Conservation (phyloP, 2,329 filamentous ascomycete genomes). For the Colletotrichum incanum region DNA sequence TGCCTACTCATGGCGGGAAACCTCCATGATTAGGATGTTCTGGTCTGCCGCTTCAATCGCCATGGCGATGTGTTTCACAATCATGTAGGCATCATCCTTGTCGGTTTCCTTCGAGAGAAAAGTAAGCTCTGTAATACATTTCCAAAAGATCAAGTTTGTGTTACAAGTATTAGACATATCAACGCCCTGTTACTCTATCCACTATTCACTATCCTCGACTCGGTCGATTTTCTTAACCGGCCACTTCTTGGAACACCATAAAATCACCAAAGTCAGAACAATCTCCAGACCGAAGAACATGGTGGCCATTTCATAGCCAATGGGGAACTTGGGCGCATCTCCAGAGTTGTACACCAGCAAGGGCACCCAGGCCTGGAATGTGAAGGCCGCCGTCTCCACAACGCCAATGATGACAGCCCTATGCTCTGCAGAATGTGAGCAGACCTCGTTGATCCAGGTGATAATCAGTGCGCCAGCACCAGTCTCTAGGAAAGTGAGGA, state of each 20-base stretch:
- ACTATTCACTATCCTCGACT: not conserved
- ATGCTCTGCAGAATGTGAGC: constrained; percentile 62
- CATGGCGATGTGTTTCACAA: not conserved
- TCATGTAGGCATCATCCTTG: too few species aligned
- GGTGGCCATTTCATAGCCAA: constrained; percentile 54
- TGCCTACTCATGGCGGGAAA: not conserved
- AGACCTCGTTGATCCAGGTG: constrained; percentile 65
- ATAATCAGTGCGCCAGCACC: constrained; percentile 56
- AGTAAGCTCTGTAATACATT: too few species aligned
- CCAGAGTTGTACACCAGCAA: constrained; percentile 54
- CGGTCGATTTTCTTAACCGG: constrained; percentile 8
- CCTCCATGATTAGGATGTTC: not conserved
- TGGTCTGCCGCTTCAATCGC: not conserved
- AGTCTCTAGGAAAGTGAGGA: constrained; percentile 55
- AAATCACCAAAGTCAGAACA: constrained; percentile 36
- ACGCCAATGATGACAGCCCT: constrained; percentile 65
- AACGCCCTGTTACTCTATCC: not conserved
- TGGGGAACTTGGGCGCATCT: constrained; percentile 57
- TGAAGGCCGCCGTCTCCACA: constrained; percentile 62
- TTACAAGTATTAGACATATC: not conserved
- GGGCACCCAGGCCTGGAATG: constrained; percentile 61
- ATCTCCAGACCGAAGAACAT: constrained; percentile 53
- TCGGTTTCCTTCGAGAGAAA: not conserved
- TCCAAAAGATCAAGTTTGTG: not conserved
- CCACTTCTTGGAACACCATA: constrained; percentile 27